Conservation (phyloP, 139 green algal genomes). For the Coelastrella sp. region DNA sequence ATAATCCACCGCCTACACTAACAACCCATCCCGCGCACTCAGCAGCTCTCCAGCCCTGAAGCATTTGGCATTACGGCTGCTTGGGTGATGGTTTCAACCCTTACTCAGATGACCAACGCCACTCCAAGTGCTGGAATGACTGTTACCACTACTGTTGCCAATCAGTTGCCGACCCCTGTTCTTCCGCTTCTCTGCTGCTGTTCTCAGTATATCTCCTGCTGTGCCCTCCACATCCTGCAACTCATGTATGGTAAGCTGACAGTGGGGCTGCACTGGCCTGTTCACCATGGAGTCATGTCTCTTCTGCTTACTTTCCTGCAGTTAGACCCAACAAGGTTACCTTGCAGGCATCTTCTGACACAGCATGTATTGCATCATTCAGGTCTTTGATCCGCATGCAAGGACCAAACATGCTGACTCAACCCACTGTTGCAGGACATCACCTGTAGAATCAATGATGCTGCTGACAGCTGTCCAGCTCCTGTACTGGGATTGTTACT, state of each 20-base stretch:
- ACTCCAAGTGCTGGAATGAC: slow-evolving; percentile 31
- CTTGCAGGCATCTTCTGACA: no score
- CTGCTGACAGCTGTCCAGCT: neutral
- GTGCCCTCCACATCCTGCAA: slow-evolving; percentile 15
- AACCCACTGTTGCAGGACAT: no score
- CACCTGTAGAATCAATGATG: slow-evolving; percentile 22
- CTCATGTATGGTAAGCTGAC: slow-evolving; percentile 36
- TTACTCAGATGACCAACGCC: neutral
- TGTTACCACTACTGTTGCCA: neutral
- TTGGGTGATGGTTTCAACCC: no score
- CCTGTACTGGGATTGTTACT: no score
- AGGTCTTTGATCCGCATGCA: no score
- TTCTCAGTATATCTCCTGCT: slow-evolving; percentile 20
- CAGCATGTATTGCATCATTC: no score
- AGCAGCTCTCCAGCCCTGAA: no score
- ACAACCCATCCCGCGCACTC: no score
- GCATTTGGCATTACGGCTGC: no score
- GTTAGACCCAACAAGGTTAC: neutral
- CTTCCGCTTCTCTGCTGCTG: slow-evolving; percentile 41
- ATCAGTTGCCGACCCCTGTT: slow-evolving; percentile 7
- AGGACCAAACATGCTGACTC: no score
- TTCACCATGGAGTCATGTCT: slow-evolving; percentile 17
- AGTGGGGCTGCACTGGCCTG: slow-evolving; percentile 34
- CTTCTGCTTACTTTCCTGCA: slow-evolving; percentile 40
- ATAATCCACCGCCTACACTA: no score